Base-by-base conservation (phyloP, 768 basidiomycete species). In the Dentipellis sp. region DNA sequence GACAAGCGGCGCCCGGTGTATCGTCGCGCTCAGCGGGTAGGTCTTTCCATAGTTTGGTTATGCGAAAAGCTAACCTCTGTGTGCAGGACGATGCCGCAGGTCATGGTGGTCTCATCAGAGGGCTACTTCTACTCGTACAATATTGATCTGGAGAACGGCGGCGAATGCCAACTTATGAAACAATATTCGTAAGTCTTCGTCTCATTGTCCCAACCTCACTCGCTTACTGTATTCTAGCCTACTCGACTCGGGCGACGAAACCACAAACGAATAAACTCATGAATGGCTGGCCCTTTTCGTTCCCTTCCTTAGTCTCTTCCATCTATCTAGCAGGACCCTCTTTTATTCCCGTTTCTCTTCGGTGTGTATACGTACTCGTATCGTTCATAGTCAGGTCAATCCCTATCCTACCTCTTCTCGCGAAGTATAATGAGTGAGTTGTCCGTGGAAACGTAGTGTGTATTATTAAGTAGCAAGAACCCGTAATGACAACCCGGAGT, bases 21-120 rank as follows among this genome's bases (percentile, higher is more conserved):
- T 52, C 16, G 37, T 56, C 23, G 51, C 51, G 23, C 51, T 52
- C 37, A 52, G 51, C 36, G 34, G 51, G 51, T 52, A 22, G n/a
- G 51, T 50, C 11, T 16, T 3, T 1, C 3, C 9, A 5, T 4
- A 8, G n/a, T 8, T 29, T 6, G 29, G 48, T 50, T 12, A 2
- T 8, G 29, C 8, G 22, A n/a, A 14, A 1, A 29, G 21, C 29
- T 50, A 17, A 17, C 23, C 14, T 10, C 17, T 2, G 22, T 23
- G n/a, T 23, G 14, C 65, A 94, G 91, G 16, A 93, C 92, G 7
- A 88, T 91, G 72, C 94, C 95, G 0, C 95, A 99, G 58, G 87
- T 97, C 10, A 95, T 97, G 91, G 94, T 99, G 21, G 82, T 98
- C 56, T 94, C 93, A 0, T 89, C 91, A 0, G 94, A 97, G 56